Percentiles rank a stretch among this genome's conserved stretches.
These are phyloP conservation scores for Marvania coccoides DNA, from an alignment of 139 green algal species.

Conservation along the genomic window DNA sequence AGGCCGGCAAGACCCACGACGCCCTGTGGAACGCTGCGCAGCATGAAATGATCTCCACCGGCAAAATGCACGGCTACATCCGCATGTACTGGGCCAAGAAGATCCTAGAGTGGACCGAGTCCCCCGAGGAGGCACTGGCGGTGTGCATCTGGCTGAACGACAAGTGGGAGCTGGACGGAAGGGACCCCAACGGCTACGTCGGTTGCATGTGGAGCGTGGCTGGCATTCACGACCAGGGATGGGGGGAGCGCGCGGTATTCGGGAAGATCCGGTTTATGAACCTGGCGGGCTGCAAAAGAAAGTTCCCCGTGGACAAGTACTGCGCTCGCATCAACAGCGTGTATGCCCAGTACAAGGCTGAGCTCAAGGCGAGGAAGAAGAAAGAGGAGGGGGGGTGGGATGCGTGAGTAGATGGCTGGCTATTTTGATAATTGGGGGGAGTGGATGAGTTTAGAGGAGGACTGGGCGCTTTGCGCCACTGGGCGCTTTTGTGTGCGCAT, in stretches of 20 bases:
- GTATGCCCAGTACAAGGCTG: too few species aligned
- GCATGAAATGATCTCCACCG: constrained; percentile 77
- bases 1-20: constrained; percentile 83
- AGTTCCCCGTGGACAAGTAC: constrained; percentile 87
- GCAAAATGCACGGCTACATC: constrained; percentile 99
- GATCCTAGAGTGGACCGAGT: constrained; percentile 89
- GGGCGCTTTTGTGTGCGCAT: too few species aligned
- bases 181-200: constrained; percentile 83
- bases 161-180: constrained; percentile 74
- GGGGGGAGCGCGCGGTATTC: constrained; percentile 87
- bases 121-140: constrained; percentile 73
- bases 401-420: too few species aligned
- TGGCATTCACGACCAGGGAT: constrained; percentile 92
- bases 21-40: constrained; percentile 94
- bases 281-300: constrained; percentile 88
- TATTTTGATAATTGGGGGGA: too few species aligned
- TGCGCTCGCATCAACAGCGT: constrained; percentile 29
- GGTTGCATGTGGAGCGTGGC: constrained; percentile 91
- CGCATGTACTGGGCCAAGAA: constrained; percentile 99
- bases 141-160: constrained; percentile 86
- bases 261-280: constrained; percentile 98
- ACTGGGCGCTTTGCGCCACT: too few species aligned
- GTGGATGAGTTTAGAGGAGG: too few species aligned
- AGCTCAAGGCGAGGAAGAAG: too few species aligned
- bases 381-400: too few species aligned